Evolutionary conservation across 345 rosid genomes (phyloP).

Genomic region (Hevea brasiliensis): DNA sequence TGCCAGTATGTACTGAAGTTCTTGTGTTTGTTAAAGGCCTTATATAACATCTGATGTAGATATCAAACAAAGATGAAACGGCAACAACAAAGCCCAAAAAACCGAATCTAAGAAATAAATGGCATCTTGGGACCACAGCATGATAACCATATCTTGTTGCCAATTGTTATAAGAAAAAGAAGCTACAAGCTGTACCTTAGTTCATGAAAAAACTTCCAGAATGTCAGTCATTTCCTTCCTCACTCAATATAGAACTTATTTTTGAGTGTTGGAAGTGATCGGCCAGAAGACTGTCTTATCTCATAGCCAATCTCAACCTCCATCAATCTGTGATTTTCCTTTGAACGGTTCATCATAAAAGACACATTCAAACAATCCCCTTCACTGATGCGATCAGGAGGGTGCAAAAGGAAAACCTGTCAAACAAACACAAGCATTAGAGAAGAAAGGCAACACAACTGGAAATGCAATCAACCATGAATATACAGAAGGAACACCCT

Average conservation of each 20-base stretch:
- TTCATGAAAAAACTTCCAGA: neutral
- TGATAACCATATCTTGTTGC: no score
- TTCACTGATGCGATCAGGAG: slow-evolving; percentile 44
- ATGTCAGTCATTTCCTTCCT: slow-evolving; percentile 22
- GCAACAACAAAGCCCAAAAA: neutral
- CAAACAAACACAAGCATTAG: slow-evolving; percentile 10
- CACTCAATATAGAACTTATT: slow-evolving; percentile 74
- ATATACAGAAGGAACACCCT: neutral
- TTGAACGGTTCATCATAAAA: slow-evolving; percentile 78
- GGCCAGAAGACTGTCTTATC: slow-evolving; percentile 54
- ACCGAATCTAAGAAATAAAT: neutral
- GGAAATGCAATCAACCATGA: neutral
- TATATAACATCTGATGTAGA: neutral
- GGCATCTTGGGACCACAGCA: neutral
- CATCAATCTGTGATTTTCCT: slow-evolving; percentile 85
- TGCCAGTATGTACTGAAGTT: neutral
- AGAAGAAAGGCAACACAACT: slow-evolving; percentile 1
- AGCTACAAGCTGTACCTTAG: slow-evolving; percentile 6
- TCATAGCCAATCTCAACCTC: slow-evolving; percentile 73
- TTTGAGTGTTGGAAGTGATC: slow-evolving; percentile 45
- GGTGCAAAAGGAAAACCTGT: slow-evolving; percentile 77
- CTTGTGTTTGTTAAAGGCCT: neutral
- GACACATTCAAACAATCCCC: slow-evolving; percentile 62
- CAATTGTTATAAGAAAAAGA: neutral
- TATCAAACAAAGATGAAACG: neutral